These are phyloP conservation scores for Podila epigama DNA, from an alignment of 192 early-diverging fungal species.

Conservation along the genomic window DNA sequence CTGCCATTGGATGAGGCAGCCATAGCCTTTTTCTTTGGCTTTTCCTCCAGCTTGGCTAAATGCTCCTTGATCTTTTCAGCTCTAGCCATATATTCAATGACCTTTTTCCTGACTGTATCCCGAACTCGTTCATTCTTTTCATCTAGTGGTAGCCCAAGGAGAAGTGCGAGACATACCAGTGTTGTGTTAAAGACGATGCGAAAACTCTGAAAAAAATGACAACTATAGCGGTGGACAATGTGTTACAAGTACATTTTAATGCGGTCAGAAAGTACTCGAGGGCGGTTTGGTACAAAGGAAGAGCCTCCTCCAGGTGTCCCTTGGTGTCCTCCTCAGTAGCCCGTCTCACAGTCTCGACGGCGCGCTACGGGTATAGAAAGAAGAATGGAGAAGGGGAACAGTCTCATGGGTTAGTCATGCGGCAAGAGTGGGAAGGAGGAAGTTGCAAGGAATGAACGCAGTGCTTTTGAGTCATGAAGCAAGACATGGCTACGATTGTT, in stretches of 20 bases:
- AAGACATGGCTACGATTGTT: too few species aligned
- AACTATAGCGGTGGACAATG: background rate
- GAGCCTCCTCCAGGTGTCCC: constrained; percentile 90
- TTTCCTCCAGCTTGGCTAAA: constrained; percentile 75
- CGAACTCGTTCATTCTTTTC: constrained; percentile 94
- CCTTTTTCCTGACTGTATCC: constrained; percentile 85
- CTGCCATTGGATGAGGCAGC: constrained; percentile 57
- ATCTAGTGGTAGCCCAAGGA: constrained; percentile 56
- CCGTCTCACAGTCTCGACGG: constrained; percentile 90
- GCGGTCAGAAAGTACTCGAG: constrained; percentile 96
- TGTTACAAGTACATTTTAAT: constrained; percentile 80
- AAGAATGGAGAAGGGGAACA: background rate
- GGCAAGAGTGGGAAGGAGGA: background rate
- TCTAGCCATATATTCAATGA: constrained; percentile 92
- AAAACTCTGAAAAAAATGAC: background rate
- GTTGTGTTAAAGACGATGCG: background rate
- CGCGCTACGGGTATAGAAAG: constrained; percentile 68
- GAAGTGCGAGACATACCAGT: too few species aligned
- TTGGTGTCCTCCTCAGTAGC: constrained; percentile 93
- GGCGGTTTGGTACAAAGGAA: constrained; percentile 85
- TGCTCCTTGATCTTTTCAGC: constrained; percentile 95
- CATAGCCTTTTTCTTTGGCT: constrained; percentile 67
- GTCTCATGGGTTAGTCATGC: background rate
- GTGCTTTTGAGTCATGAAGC: too few species aligned
- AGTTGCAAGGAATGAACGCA: background rate